Percentiles rank a stretch among this genome's conserved stretches.
These are phyloP conservation scores for Magnaporthiopsis rhizophila DNA, from an alignment of 2,329 filamentous ascomycete genomes.

Conservation along the genomic window DNA sequence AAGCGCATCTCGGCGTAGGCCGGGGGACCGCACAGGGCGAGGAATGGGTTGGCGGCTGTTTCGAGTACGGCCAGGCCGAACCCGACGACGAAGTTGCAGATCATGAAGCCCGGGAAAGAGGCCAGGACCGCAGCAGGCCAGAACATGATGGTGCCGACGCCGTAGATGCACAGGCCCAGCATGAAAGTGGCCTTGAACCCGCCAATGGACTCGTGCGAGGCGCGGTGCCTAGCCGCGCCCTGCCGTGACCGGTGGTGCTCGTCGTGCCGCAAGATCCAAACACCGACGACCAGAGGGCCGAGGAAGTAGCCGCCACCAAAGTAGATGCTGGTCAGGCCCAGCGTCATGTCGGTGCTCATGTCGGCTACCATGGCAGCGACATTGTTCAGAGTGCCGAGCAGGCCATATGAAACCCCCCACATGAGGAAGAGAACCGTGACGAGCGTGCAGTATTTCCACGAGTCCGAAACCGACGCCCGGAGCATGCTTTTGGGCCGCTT, in stretches of 20 bases:
- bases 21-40: slow-evolving; percentile 63
- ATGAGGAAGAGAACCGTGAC: slow-evolving; percentile 79
- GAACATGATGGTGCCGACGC: slow-evolving; percentile 72
- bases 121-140: slow-evolving; percentile 71
- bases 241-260: slow-evolving; percentile 42
- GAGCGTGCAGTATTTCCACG: slow-evolving; percentile 62
- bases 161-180: slow-evolving; percentile 66
- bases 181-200: slow-evolving; percentile 80
- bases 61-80: slow-evolving; percentile 71
- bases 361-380: slow-evolving; percentile 56
- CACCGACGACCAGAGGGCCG: slow-evolving; percentile 61
- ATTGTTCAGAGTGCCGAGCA: slow-evolving; percentile 73
- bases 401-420: slow-evolving; percentile 80
- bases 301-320: slow-evolving; percentile 64
- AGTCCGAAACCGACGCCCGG: slow-evolving; percentile 53
- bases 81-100: slow-evolving; percentile 66
- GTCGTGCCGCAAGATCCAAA: slow-evolving; percentile 62
- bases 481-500: slow-evolving; percentile 62
- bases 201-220: slow-evolving; percentile 31
- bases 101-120: slow-evolving; percentile 71
- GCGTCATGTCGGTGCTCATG: slow-evolving; percentile 53
- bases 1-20: slow-evolving; percentile 68
- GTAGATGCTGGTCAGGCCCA: slow-evolving; percentile 63
- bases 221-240: slow-evolving; percentile 18
- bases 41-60: slow-evolving; percentile 71